Conservation (phyloP, 2,329 filamentous ascomycete genomes). For the Aspergillus sojae region DNA sequence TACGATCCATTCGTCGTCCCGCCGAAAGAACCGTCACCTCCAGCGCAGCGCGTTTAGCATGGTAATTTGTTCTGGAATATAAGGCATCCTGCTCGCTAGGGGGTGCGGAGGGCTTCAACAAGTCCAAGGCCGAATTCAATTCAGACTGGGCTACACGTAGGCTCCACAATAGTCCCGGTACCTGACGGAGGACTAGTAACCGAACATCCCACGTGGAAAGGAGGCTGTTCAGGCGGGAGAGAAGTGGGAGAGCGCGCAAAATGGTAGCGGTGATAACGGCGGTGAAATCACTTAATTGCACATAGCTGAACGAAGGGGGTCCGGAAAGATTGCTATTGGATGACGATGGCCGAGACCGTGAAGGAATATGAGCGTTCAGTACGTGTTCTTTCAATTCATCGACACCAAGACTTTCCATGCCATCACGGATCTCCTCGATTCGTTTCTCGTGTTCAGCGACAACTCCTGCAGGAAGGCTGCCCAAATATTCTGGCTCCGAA, state of each 20-base stretch:
- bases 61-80: slow-evolving; percentile 43
- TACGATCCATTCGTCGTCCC: slow-evolving; percentile 75
- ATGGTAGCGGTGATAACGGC: slow-evolving; percentile 89
- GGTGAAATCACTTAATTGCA: slow-evolving; percentile 83
- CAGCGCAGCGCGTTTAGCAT: slow-evolving; percentile 56
- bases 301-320: slow-evolving; percentile 55
- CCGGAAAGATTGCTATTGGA: slow-evolving; percentile 48
- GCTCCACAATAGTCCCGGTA: slow-evolving; percentile 68
- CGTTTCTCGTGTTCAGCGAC: slow-evolving; percentile 71
- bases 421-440: slow-evolving; percentile 69
- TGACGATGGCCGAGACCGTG: slow-evolving; percentile 57
- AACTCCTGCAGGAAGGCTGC: slow-evolving; percentile 67
- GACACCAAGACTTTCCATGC: slow-evolving; percentile 46
- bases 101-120: slow-evolving; percentile 28
- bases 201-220: slow-evolving; percentile 78
- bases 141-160: slow-evolving; percentile 52
- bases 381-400: slow-evolving; percentile 89
- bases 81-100: slow-evolving; percentile 30
- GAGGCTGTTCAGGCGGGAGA: slow-evolving; percentile 73
- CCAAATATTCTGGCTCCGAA: slow-evolving; percentile 58
- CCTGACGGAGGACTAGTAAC: slow-evolving; percentile 71
- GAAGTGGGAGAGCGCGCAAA: slow-evolving; percentile 80
- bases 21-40: slow-evolving; percentile 69
- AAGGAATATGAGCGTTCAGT: slow-evolving; percentile 75
- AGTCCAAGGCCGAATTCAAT: slow-evolving; percentile 37